phyloP scores from a whole-genome alignment of 1,284 basidiomycete genomes.

The Irpex sp. region DNA sequence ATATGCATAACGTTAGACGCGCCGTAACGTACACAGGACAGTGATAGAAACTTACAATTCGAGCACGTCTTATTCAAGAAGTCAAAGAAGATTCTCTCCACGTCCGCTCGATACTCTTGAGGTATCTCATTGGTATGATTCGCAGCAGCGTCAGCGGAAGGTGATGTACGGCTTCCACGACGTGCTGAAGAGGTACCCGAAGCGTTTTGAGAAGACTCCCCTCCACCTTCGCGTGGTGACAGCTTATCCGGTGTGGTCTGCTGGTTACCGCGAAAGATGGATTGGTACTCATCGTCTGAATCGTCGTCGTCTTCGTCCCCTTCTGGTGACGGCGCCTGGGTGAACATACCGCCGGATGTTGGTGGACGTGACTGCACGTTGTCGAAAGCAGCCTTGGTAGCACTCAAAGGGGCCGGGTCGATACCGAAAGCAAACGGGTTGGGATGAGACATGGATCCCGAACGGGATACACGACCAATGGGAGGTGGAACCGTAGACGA shows the following conservation, averaged over 20 bases:
- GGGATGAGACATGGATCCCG: conserved; percentile 51
- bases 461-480: conserved; percentile 51
- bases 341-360: conserved; percentile 26
- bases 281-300: conserved; percentile 29
- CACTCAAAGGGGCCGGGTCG: conserved; percentile 19
- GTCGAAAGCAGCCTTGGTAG: conserved; percentile 18
- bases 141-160: conserved; percentile 24
- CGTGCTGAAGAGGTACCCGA: conserved; percentile 20
- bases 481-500: conserved; percentile 15
- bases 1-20: not conserved
- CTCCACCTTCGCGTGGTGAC: conserved; percentile 3
- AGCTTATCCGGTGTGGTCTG: not conserved
- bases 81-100: conserved; percentile 90
- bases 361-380: conserved; percentile 25
- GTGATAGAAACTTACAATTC: conserved; percentile 59
- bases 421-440: conserved; percentile 44
- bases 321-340: conserved; percentile 28
- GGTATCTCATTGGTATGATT: conserved; percentile 66
- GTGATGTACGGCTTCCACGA: conserved; percentile 27
- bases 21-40: not conserved
- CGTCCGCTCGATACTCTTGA: conserved; percentile 74
- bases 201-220: conserved; percentile 19
- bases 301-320: conserved; percentile 40
- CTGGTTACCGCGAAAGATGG: not conserved
- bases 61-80: conserved; percentile 90